Conservation (phyloP, 192 early-diverging fungal genomes). For the Kappamyces sp. region DNA sequence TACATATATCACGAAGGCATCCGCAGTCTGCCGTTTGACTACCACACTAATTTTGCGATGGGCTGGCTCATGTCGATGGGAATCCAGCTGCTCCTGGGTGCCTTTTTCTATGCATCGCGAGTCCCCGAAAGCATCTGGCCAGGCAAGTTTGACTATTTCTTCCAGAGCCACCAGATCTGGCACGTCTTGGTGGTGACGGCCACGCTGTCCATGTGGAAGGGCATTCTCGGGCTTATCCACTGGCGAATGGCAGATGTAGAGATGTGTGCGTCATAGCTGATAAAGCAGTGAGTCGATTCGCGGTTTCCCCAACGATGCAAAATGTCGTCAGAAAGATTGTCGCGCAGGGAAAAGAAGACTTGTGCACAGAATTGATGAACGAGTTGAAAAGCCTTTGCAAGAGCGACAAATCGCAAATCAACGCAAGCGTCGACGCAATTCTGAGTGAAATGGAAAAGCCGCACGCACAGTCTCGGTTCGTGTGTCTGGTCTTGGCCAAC, state of each 20-base stretch:
- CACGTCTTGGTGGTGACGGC: conserved; percentile 1
- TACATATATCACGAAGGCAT: conserved; percentile 3
- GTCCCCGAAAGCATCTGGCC: not conserved
- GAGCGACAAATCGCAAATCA: too few relatives aligned
- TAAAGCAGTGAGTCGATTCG: too few relatives aligned
- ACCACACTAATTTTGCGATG: not conserved
- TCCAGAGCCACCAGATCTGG: not conserved
- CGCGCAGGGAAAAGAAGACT: too few relatives aligned
- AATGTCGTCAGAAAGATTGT: too few relatives aligned
- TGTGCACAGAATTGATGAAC: too few relatives aligned
- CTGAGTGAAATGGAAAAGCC: too few relatives aligned
- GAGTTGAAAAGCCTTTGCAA: too few relatives aligned
- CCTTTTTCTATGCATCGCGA: conserved; percentile 6
- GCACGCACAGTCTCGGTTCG: too few relatives aligned
- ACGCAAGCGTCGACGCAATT: too few relatives aligned
- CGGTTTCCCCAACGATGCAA: too few relatives aligned
- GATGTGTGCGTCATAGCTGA: not conserved
- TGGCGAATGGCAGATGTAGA: conserved; percentile 7
- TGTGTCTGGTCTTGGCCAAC: too few relatives aligned
- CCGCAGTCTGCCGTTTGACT: not conserved
- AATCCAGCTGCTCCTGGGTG: not conserved
- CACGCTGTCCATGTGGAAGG: not conserved
- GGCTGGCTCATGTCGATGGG: conserved; percentile 1
- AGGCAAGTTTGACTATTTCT: conserved; percentile 5
- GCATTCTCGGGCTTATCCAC: not conserved